These are phyloP conservation scores for Perkinsus olseni DNA, from an alignment of 169 alveolate species.

Conservation along the genomic window DNA sequence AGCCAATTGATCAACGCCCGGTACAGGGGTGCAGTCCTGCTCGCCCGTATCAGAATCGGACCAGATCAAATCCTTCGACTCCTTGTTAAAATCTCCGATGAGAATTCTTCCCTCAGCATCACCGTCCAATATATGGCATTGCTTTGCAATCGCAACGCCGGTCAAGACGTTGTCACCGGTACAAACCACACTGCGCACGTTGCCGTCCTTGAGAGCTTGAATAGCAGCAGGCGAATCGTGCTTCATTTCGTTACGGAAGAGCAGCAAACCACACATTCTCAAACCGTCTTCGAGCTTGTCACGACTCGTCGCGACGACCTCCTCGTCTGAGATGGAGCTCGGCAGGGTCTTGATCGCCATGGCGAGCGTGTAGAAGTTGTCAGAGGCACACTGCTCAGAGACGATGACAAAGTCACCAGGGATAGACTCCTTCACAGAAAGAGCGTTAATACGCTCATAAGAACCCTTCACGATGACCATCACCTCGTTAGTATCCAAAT, in stretches of 20 bases:
- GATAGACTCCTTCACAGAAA: background rate
- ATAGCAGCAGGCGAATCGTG: constrained; percentile 9
- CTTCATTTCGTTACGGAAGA: constrained; percentile 13
- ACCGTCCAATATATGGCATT: background rate
- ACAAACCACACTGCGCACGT: background rate
- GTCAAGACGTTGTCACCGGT: constrained; percentile 11
- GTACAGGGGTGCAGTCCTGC: background rate
- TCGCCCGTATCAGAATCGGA: background rate
- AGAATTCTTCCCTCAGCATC: background rate
- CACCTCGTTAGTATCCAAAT: background rate
- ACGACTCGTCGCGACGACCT: background rate
- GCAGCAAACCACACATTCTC: constrained; percentile 1
- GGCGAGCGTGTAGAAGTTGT: constrained; percentile 8
- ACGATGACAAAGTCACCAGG: background rate
- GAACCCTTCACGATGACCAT: constrained; percentile 18
- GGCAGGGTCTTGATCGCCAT: background rate
- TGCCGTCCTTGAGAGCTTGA: background rate
- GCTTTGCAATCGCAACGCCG: constrained; percentile 12
- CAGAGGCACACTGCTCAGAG: background rate
- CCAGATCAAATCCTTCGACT: background rate
- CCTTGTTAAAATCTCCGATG: background rate
- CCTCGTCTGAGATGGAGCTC: background rate
- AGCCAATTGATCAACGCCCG: background rate
- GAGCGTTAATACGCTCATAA: background rate
- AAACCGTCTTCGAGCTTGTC: constrained; percentile 7